phyloP scores from a whole-genome alignment of 2,329 filamentous ascomycete species.

The Beauveria rudraprayagi region DNA sequence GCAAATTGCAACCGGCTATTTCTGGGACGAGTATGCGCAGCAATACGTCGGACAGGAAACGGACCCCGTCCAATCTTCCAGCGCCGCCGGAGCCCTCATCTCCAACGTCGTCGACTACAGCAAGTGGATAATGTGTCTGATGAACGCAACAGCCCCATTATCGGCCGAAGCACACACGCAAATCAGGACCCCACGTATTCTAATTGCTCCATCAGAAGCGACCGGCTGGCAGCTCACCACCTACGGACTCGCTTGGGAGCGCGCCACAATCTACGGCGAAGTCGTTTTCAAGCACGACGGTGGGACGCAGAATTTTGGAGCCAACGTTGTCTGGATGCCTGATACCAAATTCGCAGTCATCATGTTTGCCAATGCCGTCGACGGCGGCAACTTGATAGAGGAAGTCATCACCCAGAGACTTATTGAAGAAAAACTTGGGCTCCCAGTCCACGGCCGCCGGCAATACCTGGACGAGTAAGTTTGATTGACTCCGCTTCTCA shows the following conservation, averaged over 20 bases:
- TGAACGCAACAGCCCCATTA: slow-evolving; percentile 18
- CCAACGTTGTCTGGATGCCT: slow-evolving; percentile 16
- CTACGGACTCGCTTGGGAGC: slow-evolving; percentile 16
- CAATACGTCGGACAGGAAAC: slow-evolving; percentile 19
- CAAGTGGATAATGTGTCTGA: slow-evolving; percentile 37
- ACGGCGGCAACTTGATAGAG: slow-evolving; percentile 24
- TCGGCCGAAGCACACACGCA: background rate
- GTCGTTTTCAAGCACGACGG: slow-evolving; percentile 15
- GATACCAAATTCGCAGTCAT: slow-evolving; percentile 14
- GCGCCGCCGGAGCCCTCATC: slow-evolving; percentile 28
- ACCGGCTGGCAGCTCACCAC: slow-evolving; percentile 4
- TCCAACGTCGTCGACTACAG: slow-evolving; percentile 38
- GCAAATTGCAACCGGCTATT: background rate
- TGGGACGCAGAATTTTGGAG: slow-evolving; percentile 9
- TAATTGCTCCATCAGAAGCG: background rate
- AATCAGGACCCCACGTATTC: background rate
- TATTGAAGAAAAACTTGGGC: slow-evolving; percentile 15
- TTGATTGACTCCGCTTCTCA: background rate
- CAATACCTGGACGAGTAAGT: background rate
- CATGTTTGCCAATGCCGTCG: slow-evolving; percentile 28
- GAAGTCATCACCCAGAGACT: slow-evolving; percentile 13
- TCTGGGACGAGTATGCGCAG: slow-evolving; percentile 7
- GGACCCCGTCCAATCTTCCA: slow-evolving; percentile 16
- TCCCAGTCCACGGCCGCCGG: slow-evolving; percentile 14
- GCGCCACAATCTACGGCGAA: slow-evolving; percentile 13